Evolutionary conservation across 192 early-diverging fungal species (phyloP).

Genomic region (Umbelopsis vinacea): DNA sequence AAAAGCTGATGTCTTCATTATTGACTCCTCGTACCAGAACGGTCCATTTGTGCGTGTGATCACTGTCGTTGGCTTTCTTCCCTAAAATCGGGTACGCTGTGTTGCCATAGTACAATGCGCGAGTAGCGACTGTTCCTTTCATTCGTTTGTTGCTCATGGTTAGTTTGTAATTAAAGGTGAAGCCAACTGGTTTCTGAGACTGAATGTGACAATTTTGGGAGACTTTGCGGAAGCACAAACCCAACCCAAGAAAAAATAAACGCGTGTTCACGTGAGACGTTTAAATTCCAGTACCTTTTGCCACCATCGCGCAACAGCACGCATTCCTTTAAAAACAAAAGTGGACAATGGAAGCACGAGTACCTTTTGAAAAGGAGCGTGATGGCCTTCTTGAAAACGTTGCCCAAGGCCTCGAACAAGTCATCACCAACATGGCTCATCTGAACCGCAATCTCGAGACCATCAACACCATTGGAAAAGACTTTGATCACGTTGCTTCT

Average conservation of each 20-base stretch:
- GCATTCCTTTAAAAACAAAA: too few relatives aligned
- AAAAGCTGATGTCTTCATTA: constrained; percentile 85
- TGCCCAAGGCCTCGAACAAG: constrained; percentile 48
- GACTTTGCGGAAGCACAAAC: too few relatives aligned
- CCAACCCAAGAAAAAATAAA: too few relatives aligned
- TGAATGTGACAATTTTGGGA: too few relatives aligned
- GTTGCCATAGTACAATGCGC: constrained; percentile 90
- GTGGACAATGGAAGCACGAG: constrained; percentile 10
- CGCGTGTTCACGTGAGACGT: not conserved
- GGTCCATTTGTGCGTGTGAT: constrained; percentile 97
- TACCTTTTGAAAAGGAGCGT: constrained; percentile 32
- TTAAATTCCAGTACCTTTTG: not conserved
- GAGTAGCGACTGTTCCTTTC: constrained; percentile 68
- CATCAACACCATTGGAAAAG: constrained; percentile 53
- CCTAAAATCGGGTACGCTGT: constrained; percentile 72
- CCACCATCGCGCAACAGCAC: too few relatives aligned
- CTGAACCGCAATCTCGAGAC: constrained; percentile 58
- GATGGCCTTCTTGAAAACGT: constrained; percentile 29
- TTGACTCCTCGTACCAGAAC: constrained; percentile 85
- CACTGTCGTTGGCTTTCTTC: constrained; percentile 67
- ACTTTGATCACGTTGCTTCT: constrained; percentile 53
- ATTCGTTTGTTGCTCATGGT: constrained; percentile 40
- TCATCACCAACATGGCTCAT: constrained; percentile 48
- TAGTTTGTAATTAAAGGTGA: too few relatives aligned
- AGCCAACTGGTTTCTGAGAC: too few relatives aligned